Conservation (phyloP, 805 yeast genomes). For the Wickerhamiella spandovensis region DNA sequence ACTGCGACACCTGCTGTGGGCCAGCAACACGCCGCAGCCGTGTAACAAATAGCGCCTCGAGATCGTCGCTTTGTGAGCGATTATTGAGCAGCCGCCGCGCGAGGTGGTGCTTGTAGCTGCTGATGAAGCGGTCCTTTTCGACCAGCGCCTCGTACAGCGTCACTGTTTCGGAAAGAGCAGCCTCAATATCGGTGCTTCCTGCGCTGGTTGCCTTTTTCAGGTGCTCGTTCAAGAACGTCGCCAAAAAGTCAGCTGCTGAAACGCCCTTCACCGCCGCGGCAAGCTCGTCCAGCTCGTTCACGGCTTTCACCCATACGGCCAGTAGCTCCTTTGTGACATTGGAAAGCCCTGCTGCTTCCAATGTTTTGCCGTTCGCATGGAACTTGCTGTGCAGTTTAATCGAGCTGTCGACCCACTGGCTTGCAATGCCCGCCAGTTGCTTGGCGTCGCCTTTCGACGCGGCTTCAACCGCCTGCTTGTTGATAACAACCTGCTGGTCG, state of each 20-base stretch:
- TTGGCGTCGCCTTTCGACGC: neutral
- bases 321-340: neutral
- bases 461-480: neutral
- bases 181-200: slow-evolving; percentile 46
- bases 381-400: slow-evolving; percentile 4
- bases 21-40: slow-evolving; percentile 7
- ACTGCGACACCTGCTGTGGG: slow-evolving; percentile 25
- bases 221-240: slow-evolving; percentile 58
- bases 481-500: slow-evolving; percentile 2
- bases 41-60: slow-evolving; percentile 61
- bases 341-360: neutral
- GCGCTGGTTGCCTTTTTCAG: slow-evolving; percentile 60
- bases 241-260: slow-evolving; percentile 9
- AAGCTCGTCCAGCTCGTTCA: neutral
- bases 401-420: slow-evolving; percentile 10
- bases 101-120: slow-evolving; percentile 72
- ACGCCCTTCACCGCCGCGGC: neutral
- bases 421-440: neutral
- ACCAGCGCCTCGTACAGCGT: slow-evolving; percentile 72
- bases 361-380: neutral
- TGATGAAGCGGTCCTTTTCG: slow-evolving; percentile 90
- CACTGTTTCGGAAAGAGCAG: slow-evolving; percentile 67
- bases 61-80: slow-evolving; percentile 67
- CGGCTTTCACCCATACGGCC: neutral
- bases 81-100: slow-evolving; percentile 83